A percentile compares a stretch with the other conserved stretches of the same genome.
Conservation (phyloP, 257 asterid genomes). For the Coffea eugenioides region DNA sequence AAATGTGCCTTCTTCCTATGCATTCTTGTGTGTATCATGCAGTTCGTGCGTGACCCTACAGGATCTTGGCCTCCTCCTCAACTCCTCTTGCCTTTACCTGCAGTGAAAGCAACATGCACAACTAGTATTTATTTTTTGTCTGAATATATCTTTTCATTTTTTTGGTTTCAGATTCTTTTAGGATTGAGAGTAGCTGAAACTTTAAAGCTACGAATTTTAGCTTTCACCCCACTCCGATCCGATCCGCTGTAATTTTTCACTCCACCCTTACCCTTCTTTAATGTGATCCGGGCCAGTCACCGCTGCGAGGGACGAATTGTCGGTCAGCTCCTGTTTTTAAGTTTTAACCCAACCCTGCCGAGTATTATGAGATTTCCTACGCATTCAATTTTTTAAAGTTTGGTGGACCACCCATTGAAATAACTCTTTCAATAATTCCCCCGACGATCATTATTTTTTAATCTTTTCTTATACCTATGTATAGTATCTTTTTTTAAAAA, state of each 20-base stretch:
- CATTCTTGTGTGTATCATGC: not conserved
- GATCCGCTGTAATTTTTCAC: not conserved
- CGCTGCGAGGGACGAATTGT: not conserved
- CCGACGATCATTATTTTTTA: not conserved
- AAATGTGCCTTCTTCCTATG: not conserved
- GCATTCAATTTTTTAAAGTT: conserved; percentile 7
- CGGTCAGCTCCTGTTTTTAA: conserved; percentile 12
- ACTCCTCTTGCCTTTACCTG: conserved; percentile 16
- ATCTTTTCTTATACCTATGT: no score
- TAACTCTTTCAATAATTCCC: not conserved
- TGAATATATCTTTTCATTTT: conserved; percentile 19
- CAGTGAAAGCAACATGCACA: conserved; percentile 47
- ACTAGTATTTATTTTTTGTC: conserved; percentile 7
- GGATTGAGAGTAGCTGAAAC: not conserved
- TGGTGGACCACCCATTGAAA: not conserved
- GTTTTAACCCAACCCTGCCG: not conserved
- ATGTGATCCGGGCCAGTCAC: conserved; percentile 8
- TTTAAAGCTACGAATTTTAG: conserved; percentile 24
- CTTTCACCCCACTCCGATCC: not conserved
- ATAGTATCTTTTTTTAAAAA: no score
- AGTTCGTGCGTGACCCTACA: conserved; percentile 15
- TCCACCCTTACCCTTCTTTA: not conserved
- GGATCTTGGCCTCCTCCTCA: conserved; percentile 15
- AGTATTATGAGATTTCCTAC: not conserved
- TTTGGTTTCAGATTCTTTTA: not conserved